Conservation (phyloP, 1,139 yeast genomes). For the Suhomyces choctaworum region DNA sequence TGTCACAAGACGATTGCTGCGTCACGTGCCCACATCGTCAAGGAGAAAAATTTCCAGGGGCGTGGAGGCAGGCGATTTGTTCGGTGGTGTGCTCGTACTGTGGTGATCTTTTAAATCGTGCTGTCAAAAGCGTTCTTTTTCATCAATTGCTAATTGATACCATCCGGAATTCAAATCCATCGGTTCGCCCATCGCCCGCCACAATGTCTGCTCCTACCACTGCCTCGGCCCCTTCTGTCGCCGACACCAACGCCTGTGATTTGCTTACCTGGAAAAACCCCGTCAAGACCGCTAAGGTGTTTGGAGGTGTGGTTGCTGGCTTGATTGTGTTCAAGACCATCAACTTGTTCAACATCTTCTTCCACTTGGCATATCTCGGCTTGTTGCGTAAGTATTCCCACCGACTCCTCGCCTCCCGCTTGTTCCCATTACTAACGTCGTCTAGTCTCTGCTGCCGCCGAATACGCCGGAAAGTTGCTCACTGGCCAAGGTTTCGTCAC, state of each 20-base stretch:
- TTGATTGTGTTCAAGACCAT: slow-evolving; percentile 68
- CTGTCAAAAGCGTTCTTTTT: slow-evolving; percentile 5
- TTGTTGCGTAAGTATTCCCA: slow-evolving; percentile 41
- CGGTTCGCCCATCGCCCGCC: too few species aligned
- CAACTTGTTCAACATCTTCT: slow-evolving; percentile 66
- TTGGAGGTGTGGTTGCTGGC: slow-evolving; percentile 61
- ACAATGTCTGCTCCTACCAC: slow-evolving; percentile 3
- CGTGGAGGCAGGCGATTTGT: slow-evolving; percentile 11
- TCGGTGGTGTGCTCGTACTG: slow-evolving; percentile 5
- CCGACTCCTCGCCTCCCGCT: neutral
- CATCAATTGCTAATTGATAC: slow-evolving; percentile 2
- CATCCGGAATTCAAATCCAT: too few species aligned
- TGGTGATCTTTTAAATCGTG: slow-evolving; percentile 6
- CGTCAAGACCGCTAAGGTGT: slow-evolving; percentile 69
- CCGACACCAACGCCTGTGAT: slow-evolving; percentile 14
- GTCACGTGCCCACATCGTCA: slow-evolving; percentile 13
- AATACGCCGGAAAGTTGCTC: slow-evolving; percentile 63
- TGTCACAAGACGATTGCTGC: slow-evolving; percentile 11
- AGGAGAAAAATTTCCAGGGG: slow-evolving; percentile 15
- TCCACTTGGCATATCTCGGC: slow-evolving; percentile 53
- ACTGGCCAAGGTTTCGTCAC: slow-evolving; percentile 74
- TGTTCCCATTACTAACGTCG: slow-evolving; percentile 15
- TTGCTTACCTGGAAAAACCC: slow-evolving; percentile 87
- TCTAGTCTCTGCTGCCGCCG: slow-evolving; percentile 63
- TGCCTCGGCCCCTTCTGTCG: slow-evolving; percentile 18